A percentile compares a stretch with the other conserved stretches of the same genome.
phyloP scores from a whole-genome alignment of 805 yeast species.

The Cyberlindnera galapagoensis region DNA sequence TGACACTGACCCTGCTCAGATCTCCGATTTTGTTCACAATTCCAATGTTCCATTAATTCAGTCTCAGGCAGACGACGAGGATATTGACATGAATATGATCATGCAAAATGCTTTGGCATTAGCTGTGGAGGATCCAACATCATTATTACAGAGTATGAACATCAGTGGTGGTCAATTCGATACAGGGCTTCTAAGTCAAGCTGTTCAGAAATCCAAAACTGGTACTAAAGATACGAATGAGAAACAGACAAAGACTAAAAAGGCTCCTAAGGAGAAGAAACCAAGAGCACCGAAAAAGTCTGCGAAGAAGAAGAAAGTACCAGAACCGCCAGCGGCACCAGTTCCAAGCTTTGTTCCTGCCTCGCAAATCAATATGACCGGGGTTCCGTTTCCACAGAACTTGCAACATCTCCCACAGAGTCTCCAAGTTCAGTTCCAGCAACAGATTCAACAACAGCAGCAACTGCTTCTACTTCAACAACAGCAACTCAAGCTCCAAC shows the following conservation, averaged over 20 bases:
- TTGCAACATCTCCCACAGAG: slow-evolving; percentile 18
- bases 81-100: slow-evolving; percentile 63
- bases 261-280: slow-evolving; percentile 22
- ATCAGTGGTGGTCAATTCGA: slow-evolving; percentile 15
- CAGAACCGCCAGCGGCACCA: slow-evolving; percentile 17
- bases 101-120: slow-evolving; percentile 70
- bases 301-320: slow-evolving; percentile 22
- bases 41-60: slow-evolving; percentile 1
- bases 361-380: slow-evolving; percentile 13
- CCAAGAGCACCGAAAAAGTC: slow-evolving; percentile 24
- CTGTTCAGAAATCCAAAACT: slow-evolving; percentile 20
- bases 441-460: slow-evolving; percentile 21
- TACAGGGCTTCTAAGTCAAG: slow-evolving; percentile 13
- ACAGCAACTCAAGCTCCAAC: slow-evolving; percentile 5
- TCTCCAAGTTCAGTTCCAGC: slow-evolving; percentile 20
- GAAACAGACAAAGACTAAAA: slow-evolving; percentile 17
- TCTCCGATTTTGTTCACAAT: slow-evolving; percentile 3
- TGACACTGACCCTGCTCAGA: slow-evolving; percentile 12
- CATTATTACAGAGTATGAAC: slow-evolving; percentile 32
- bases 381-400: slow-evolving; percentile 18
- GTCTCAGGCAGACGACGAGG: slow-evolving; percentile 29
- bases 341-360: slow-evolving; percentile 20
- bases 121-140: slow-evolving; percentile 61
- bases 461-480: slow-evolving; percentile 12
- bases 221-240: slow-evolving; percentile 15